Conservation (phyloP, 495 filamentous ascomycete genomes). For the Xylaria bambusicola region DNA sequence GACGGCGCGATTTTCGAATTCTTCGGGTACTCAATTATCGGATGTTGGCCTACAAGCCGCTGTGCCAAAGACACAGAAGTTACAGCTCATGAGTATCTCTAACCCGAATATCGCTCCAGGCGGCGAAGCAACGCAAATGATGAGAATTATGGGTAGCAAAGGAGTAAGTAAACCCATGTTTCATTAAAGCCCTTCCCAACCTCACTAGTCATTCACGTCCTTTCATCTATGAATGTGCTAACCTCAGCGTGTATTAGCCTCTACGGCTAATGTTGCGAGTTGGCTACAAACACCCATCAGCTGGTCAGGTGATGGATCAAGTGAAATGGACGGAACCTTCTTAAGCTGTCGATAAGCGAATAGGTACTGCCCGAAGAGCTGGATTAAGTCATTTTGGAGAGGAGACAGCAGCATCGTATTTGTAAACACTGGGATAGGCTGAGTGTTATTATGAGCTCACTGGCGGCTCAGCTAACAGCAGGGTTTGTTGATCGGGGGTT, state of each 20-base stretch:
- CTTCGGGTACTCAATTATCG: slow-evolving; percentile 64
- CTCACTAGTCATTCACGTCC: too few relatives aligned
- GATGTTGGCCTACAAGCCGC: slow-evolving; percentile 85
- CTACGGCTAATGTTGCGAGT: slow-evolving; percentile 85
- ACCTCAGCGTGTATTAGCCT: slow-evolving; percentile 36
- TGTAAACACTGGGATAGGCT: slow-evolving; percentile 7
- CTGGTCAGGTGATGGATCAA: slow-evolving; percentile 78
- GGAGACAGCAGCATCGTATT: not conserved
- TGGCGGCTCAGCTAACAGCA: not conserved
- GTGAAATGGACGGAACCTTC: slow-evolving; percentile 93
- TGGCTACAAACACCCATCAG: slow-evolving; percentile 69
- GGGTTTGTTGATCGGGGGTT: slow-evolving; percentile 5
- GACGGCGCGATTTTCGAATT: slow-evolving; percentile 79
- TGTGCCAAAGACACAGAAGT: slow-evolving; percentile 90
- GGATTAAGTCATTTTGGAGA: not conserved
- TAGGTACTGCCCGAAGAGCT: not conserved
- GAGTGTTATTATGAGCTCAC: not conserved
- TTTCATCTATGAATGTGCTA: slow-evolving; percentile 19
- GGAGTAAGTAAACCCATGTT: slow-evolving; percentile 65
- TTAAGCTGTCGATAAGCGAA: slow-evolving; percentile 17
- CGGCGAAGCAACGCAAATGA: slow-evolving; percentile 80
- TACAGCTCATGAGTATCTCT: slow-evolving; percentile 86
- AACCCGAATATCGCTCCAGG: slow-evolving; percentile 72
- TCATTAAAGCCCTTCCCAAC: slow-evolving; percentile 5
- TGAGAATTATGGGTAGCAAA: slow-evolving; percentile 79